Evolutionary conservation across 2,329 filamentous ascomycete species (phyloP).

Genomic region (Ilyonectria robusta): DNA sequence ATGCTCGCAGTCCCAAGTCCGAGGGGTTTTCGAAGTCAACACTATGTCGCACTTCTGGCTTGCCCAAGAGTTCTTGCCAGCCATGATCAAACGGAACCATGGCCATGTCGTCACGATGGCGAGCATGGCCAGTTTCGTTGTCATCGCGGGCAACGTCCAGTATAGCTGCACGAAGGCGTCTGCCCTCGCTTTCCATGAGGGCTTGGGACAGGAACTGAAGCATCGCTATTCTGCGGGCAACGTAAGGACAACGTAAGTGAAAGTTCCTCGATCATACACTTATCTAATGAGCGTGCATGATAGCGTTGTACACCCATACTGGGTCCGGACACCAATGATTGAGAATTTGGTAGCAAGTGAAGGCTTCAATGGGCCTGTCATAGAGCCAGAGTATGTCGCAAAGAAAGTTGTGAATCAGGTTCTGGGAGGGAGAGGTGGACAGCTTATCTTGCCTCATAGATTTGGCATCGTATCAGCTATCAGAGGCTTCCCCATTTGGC

Average conservation of each 20-base stretch:
- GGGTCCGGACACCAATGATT: slow-evolving; percentile 38
- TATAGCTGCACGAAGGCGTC: slow-evolving; percentile 75
- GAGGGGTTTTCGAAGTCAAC: slow-evolving; percentile 71
- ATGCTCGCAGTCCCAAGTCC: slow-evolving; percentile 7
- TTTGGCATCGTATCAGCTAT: slow-evolving; percentile 14
- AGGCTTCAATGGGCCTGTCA: slow-evolving; percentile 38
- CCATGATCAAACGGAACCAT: slow-evolving; percentile 72
- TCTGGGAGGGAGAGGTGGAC: slow-evolving; percentile 55
- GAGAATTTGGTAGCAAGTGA: slow-evolving; percentile 32
- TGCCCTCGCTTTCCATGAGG: slow-evolving; percentile 75
- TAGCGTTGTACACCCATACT: slow-evolving; percentile 65
- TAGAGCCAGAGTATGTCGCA: slow-evolving; percentile 52
- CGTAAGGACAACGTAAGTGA: slow-evolving; percentile 5
- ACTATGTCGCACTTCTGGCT: slow-evolving; percentile 74
- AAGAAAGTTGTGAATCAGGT: slow-evolving; percentile 59
- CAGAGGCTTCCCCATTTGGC: slow-evolving; percentile 33
- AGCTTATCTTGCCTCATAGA: slow-evolving; percentile 57
- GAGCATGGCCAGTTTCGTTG: slow-evolving; percentile 70
- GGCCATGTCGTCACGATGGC: slow-evolving; percentile 79
- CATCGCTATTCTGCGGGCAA: slow-evolving; percentile 67
- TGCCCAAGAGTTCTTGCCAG: slow-evolving; percentile 73
- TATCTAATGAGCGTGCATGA: neutral
- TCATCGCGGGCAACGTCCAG: slow-evolving; percentile 72
- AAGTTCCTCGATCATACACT: neutral
- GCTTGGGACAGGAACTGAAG: slow-evolving; percentile 65